phyloP scores from a whole-genome alignment of 2,329 filamentous ascomycete genomes.

The Ceratocystis diversiconidia region DNA sequence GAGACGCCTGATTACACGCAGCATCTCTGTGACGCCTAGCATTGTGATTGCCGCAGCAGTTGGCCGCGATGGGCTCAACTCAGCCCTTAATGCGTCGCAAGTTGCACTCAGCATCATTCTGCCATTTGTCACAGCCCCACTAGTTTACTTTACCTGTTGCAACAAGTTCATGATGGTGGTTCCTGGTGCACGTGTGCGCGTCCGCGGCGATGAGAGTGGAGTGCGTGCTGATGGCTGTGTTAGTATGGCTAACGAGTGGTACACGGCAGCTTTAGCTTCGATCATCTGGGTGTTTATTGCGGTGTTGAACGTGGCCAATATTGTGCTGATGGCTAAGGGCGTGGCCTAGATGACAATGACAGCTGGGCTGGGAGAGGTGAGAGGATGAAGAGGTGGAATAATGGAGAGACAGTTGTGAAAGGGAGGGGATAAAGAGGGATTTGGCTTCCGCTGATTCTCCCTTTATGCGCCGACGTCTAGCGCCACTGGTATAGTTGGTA shows the following conservation, averaged over 20 bases:
- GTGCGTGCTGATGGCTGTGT: constrained; percentile 23
- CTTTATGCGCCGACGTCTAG: not conserved
- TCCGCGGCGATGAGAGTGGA: constrained; percentile 21
- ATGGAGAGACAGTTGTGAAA: too few relatives aligned
- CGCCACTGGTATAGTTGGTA: not conserved
- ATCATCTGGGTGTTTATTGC: constrained; percentile 61
- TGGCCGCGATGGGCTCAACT: constrained; percentile 53
- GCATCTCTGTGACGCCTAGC: constrained; percentile 65
- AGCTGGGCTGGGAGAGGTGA: not conserved
- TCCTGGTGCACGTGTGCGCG: constrained; percentile 29
- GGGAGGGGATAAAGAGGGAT: not conserved
- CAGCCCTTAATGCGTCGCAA: constrained; percentile 61
- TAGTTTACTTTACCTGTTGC: constrained; percentile 74
- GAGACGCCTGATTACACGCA: constrained; percentile 60
- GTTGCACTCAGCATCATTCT: constrained; percentile 66
- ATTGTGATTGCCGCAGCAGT: constrained; percentile 74
- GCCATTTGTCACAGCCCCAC: constrained; percentile 67
- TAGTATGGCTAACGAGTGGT: constrained; percentile 61
- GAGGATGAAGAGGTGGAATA: too few relatives aligned
- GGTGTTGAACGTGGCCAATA: constrained; percentile 58
- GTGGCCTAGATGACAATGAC: not conserved
- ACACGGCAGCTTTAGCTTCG: constrained; percentile 39
- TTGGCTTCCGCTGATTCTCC: not conserved
- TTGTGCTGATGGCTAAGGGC: constrained; percentile 45
- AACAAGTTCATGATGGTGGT: constrained; percentile 65